Percentiles rank a stretch among this genome's conserved stretches.
phyloP scores from a whole-genome alignment of 768 basidiomycete species.

The Panaeolus papilionaceus region DNA sequence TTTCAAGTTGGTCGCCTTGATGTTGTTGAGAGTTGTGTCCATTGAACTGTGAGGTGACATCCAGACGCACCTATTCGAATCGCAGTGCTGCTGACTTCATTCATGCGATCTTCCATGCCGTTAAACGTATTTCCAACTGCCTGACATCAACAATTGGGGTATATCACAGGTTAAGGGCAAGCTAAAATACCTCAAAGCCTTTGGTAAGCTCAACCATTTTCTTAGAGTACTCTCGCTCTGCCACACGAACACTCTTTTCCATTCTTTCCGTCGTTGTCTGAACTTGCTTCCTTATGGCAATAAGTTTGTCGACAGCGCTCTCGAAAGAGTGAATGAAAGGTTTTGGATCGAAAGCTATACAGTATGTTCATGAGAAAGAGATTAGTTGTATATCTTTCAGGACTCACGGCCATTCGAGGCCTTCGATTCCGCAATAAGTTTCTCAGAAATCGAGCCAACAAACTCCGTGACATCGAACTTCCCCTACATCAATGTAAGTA shows the following conservation, averaged over 20 bases:
- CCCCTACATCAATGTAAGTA: constrained; percentile 51
- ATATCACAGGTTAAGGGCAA: neutral
- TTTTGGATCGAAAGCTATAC: constrained; percentile 88
- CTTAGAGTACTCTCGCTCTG: constrained; percentile 94
- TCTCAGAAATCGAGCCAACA: constrained; percentile 85
- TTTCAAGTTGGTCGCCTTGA: constrained; percentile 93
- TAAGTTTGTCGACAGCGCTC: constrained; percentile 85
- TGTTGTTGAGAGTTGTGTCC: constrained; percentile 17
- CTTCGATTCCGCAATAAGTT: constrained; percentile 86
- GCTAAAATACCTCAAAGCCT: constrained; percentile 83
- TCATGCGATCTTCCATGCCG: constrained; percentile 90
- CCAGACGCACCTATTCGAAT: constrained; percentile 81
- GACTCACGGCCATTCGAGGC: constrained; percentile 76
- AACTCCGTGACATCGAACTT: constrained; percentile 95
- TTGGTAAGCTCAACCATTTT: constrained; percentile 92
- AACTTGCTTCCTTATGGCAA: constrained; percentile 88
- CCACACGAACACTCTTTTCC: constrained; percentile 87
- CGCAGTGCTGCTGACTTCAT: constrained; percentile 91
- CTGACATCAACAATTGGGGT: constrained; percentile 44
- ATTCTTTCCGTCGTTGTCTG: constrained; percentile 90
- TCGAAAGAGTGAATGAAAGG: constrained; percentile 95
- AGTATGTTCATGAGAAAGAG: neutral
- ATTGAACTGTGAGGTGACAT: constrained; percentile 11
- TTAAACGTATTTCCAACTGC: constrained; percentile 87
- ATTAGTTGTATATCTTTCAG: neutral